Conservation (phyloP, 2,329 filamentous ascomycete genomes). For the Periconia digitata region DNA sequence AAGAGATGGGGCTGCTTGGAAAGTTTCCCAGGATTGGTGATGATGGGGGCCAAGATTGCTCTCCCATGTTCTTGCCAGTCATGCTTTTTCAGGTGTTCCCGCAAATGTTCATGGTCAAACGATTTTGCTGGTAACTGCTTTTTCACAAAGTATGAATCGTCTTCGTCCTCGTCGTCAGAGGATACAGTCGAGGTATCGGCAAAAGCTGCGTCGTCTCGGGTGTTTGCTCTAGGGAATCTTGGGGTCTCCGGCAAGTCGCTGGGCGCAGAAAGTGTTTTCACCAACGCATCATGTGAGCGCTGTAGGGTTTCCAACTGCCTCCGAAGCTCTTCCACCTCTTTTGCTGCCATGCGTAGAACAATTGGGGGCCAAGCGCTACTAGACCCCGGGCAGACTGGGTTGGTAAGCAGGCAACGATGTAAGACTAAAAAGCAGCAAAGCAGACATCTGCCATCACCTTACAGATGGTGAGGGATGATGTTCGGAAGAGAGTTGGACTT, state of each 20-base stretch:
- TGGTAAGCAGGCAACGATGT: neutral
- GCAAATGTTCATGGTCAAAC: constrained; percentile 49
- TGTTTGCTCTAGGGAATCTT: constrained; percentile 23
- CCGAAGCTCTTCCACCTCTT: constrained; percentile 33
- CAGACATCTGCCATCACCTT: neutral
- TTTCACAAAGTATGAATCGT: constrained; percentile 42
- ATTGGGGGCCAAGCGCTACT: neutral
- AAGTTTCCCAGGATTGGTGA: constrained; percentile 47
- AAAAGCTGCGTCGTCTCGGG: constrained; percentile 29
- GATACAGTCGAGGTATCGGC: constrained; percentile 39
- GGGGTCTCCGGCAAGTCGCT: constrained; percentile 27
- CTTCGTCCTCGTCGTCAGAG: constrained; percentile 39
- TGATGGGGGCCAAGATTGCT: constrained; percentile 45
- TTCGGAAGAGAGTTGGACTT: too few species aligned
- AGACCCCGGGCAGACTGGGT: neutral
- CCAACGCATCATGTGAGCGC: constrained; percentile 31
- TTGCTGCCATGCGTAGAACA: constrained; percentile 21
- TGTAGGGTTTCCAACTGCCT: constrained; percentile 37
- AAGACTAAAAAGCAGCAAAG: neutral
- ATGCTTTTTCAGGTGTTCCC: constrained; percentile 48
- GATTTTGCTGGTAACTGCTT: constrained; percentile 41
- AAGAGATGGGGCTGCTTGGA: constrained; percentile 49
- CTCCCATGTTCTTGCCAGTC: constrained; percentile 46
- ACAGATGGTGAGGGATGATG: too few species aligned
- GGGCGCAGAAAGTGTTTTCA: constrained; percentile 31